Evolutionary conservation across 169 alveolate species (phyloP), one percentile per base, ranked within the genome.

Genomic region (Cryptosporidium parvum): DNA sequence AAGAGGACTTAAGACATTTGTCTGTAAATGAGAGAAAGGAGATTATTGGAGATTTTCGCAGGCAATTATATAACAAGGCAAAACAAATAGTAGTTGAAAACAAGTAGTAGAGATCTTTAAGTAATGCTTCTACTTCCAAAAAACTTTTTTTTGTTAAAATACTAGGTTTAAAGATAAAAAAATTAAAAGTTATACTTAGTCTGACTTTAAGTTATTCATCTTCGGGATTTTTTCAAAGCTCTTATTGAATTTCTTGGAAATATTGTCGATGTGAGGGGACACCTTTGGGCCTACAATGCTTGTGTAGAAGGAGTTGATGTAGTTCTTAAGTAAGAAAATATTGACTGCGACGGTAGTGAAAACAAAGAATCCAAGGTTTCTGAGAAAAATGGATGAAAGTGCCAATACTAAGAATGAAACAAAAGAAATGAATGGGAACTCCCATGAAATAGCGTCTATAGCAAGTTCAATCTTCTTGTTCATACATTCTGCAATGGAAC

Each of bases 401-500:
- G 59, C 42, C 16, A 80, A 51, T 42, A 42, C 45, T 80, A 65
- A 21, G 68, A 80, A 80, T 35, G 68, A 29, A 12, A 65, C 59
- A 45, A 80, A 80, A n/a, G 89, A 80, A 1, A 80, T 45, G 18
- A 80, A 62, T 44, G 89, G 89, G 48, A 37, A 42, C 18, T 80
- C 89, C 89, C 89, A 80, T 31, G 89, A 44, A n/a, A 80, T 44
- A 21, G 75, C n/a, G 48, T 42, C 89, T 59, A 80, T 62, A 80
- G 59, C 56, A 35, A 42, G 26, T 29, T 80, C 89, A 35, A 80
- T 65, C 62, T 44, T 59, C 53, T 56, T 62, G 51, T 80, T 80
- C 29, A 80, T 61, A 26, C 62, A 44, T 23, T 37, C 56, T 44
- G 89, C 72, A 14, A 80, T 29, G 12, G 75, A 10, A 16, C 51